These are phyloP conservation scores for Sporothrix mexicana DNA, from an alignment of 2,329 filamentous ascomycete species.

Conservation along the genomic window DNA sequence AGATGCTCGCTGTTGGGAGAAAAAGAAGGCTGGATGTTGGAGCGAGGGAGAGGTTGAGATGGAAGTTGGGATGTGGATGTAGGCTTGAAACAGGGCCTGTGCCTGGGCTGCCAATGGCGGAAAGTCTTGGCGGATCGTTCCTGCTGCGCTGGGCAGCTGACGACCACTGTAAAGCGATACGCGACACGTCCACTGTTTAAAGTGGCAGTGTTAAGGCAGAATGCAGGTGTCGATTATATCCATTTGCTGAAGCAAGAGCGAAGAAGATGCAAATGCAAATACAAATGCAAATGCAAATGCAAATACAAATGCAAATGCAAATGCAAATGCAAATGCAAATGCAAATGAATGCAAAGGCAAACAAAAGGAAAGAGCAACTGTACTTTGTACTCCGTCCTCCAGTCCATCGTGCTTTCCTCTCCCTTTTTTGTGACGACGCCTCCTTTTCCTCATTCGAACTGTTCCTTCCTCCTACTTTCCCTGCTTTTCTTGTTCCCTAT, in stretches of 20 bases:
- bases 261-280: background rate
- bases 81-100: background rate
- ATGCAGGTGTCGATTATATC: too few relatives aligned
- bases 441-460: background rate
- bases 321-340: background rate
- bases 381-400: too few relatives aligned
- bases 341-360: background rate
- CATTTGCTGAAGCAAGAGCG: background rate
- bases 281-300: background rate
- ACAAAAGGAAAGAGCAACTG: background rate
- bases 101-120: background rate
- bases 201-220: too few relatives aligned
- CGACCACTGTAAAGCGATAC: background rate
- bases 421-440: background rate
- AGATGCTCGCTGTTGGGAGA: background rate
- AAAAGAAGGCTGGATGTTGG: background rate
- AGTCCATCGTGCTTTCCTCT: background rate
- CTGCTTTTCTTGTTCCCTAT: background rate
- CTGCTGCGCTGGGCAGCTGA: constrained; percentile 18
- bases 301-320: background rate
- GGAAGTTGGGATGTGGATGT: constrained; percentile 6
- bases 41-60: background rate
- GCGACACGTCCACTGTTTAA: background rate
- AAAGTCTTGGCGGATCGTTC: background rate
- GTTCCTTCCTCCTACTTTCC: background rate